Percentiles rank a stretch among this genome's conserved stretches.
Conservation (phyloP, 192 early-diverging fungal species). For the Backusella tarrabulga region DNA sequence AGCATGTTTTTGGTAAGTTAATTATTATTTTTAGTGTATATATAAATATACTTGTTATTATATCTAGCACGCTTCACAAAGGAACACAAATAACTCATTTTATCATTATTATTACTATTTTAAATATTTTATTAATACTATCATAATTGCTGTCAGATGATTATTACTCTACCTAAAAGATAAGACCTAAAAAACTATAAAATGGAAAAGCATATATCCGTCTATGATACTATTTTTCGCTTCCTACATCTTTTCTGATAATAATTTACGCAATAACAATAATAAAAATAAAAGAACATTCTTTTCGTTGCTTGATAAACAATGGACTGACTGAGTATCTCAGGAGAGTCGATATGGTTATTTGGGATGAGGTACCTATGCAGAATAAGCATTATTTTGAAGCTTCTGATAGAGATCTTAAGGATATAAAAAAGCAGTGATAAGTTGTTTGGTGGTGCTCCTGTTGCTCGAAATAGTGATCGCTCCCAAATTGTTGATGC, state of each 20-base stretch:
- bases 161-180: neutral
- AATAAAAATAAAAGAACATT: neutral
- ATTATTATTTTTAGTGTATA: neutral
- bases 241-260: neutral
- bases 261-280: too few species aligned
- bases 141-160: neutral
- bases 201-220: neutral
- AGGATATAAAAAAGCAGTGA: neutral
- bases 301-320: neutral
- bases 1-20: conserved; percentile 10
- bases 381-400: neutral
- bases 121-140: too few species aligned
- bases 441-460: neutral
- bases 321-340: neutral
- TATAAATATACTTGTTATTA: neutral
- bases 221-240: neutral
- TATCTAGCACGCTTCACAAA: neutral
- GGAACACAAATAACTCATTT: neutral
- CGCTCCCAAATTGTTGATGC: neutral
- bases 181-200: neutral
- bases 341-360: neutral
- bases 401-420: neutral
- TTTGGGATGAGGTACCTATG: conserved; percentile 9
- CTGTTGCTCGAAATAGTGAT: neutral
- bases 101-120: neutral